Evolutionary conservation across 2,329 filamentous ascomycete species (phyloP).

Genomic region (Immersiporthe knoxdaviesiana): DNA sequence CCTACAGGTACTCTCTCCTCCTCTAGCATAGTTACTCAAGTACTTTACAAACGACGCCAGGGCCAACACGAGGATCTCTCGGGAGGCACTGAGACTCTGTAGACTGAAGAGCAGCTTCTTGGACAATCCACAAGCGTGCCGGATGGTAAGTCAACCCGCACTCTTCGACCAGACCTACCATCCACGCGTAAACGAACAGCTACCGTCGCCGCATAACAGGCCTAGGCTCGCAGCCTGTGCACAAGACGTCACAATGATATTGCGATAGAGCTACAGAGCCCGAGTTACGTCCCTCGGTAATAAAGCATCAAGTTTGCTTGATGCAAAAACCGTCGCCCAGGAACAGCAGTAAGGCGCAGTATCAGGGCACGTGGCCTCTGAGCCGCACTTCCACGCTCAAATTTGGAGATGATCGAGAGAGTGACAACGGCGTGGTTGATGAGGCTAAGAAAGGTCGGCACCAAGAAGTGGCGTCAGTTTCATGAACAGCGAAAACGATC

Average conservation of each 20-base stretch:
- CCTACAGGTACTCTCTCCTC: background rate
- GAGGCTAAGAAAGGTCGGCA: background rate
- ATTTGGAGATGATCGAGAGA: no score
- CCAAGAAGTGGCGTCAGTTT: slow-evolving; percentile 1
- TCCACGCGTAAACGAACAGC: no score
- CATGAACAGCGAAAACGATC: background rate
- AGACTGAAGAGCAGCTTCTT: slow-evolving; percentile 8
- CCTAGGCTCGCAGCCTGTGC: background rate
- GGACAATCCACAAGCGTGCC: slow-evolving; percentile 3
- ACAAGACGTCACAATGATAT: background rate
- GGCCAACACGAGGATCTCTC: slow-evolving; percentile 3
- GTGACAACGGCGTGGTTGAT: background rate
- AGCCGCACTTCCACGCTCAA: no score
- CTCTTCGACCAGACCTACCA: no score
- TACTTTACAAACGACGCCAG: background rate
- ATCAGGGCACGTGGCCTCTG: no score
- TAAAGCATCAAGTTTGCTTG: no score
- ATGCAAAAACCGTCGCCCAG: no score
- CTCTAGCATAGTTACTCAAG: background rate
- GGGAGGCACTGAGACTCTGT: slow-evolving; percentile 19
- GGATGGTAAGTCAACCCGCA: background rate
- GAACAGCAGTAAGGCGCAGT: no score
- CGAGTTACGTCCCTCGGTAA: no score
- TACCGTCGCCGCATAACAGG: background rate
- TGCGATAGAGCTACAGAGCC: no score